phyloP scores from a whole-genome alignment of 83 land plant species.

The Picea abies region DNA sequence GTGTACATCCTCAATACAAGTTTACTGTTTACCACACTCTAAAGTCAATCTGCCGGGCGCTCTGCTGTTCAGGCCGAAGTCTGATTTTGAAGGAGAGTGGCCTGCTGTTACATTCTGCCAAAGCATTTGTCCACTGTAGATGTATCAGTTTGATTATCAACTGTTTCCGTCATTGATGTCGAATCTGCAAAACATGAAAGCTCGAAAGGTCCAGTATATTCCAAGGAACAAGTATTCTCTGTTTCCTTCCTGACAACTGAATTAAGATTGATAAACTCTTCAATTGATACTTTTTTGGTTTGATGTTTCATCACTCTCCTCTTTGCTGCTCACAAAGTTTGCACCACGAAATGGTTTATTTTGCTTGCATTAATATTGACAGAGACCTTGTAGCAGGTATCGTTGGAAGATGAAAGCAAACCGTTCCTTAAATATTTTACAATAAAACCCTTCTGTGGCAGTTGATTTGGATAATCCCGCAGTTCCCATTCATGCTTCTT shows the following conservation, averaged over 20 bases:
- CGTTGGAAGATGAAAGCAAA: neutral
- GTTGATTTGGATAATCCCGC: slow-evolving; percentile 32
- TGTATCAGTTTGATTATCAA: neutral
- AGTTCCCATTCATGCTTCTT: slow-evolving; percentile 39
- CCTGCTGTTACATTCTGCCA: slow-evolving; percentile 1
- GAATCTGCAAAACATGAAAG: neutral
- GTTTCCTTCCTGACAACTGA: slow-evolving; percentile 3
- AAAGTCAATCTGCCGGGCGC: no score
- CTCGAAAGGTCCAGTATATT: slow-evolving; percentile 3
- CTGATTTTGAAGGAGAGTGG: no score
- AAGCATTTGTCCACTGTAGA: neutral
- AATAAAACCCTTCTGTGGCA: slow-evolving; percentile 22
- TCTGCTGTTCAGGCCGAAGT: no score
- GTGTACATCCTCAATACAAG: no score
- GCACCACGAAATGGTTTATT: neutral
- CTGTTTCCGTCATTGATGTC: neutral
- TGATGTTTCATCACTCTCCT: neutral
- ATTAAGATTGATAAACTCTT: neutral
- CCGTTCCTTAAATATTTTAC: slow-evolving; percentile 2
- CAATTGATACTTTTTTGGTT: neutral
- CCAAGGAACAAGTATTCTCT: neutral
- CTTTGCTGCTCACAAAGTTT: neutral
- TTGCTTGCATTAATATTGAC: neutral
- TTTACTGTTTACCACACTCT: no score
- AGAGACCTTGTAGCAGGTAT: slow-evolving; percentile 4